A percentile compares a stretch with the other conserved stretches of the same genome.
phyloP scores from a whole-genome alignment of 176 grass and related monocot genomes.

The Themeda triandra region DNA sequence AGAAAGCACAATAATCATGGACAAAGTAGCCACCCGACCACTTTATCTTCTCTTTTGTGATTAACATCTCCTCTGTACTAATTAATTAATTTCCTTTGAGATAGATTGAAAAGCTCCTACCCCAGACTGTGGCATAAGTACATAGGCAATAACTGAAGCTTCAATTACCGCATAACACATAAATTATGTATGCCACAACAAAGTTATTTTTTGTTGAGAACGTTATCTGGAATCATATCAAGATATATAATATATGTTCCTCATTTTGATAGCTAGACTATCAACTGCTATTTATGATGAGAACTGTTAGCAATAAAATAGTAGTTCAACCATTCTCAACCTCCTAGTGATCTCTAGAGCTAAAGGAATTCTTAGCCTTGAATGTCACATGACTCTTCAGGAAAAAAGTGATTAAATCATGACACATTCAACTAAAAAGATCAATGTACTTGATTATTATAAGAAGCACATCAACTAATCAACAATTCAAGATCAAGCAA shows the following conservation, averaged over 20 bases:
- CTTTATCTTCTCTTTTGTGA: background rate
- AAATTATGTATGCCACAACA: background rate
- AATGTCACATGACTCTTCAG: background rate
- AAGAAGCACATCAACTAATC: background rate
- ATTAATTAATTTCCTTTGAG: background rate
- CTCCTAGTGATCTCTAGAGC: background rate
- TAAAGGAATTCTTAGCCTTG: background rate
- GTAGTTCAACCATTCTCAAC: background rate
- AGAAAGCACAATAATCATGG: background rate
- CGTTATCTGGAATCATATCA: background rate
- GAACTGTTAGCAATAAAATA: slow-evolving; percentile 4
- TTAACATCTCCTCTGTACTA: slow-evolving; percentile 20
- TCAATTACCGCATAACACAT: background rate
- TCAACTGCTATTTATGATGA: background rate
- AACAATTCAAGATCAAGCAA: slow-evolving; percentile 17
- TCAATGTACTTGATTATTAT: background rate
- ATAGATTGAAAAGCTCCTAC: background rate
- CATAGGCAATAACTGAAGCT: background rate
- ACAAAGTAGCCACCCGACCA: background rate
- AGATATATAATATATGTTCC: background rate
- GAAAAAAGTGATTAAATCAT: background rate
- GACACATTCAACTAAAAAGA: background rate
- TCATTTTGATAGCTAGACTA: background rate
- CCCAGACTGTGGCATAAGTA: background rate
- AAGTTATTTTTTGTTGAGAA: background rate